Conservation (phyloP, 805 yeast genomes). For the Barnettozyma californica region DNA sequence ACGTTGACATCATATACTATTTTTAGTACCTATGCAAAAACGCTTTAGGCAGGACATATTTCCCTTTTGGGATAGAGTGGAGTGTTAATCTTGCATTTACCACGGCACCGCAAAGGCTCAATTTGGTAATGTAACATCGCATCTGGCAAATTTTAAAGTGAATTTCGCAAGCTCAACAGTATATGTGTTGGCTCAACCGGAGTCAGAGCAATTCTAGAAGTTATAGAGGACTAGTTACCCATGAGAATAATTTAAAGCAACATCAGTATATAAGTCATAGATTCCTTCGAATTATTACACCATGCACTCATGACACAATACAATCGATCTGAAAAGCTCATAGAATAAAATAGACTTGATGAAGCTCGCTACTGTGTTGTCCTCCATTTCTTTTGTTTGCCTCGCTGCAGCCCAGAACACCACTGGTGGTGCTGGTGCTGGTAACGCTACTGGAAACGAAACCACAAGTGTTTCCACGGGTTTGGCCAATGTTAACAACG, state of each 20-base stretch:
- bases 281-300: neutral
- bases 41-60: neutral
- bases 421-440: conserved; percentile 8
- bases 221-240: neutral
- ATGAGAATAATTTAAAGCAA: neutral
- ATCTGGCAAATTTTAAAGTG: neutral
- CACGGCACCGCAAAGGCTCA: neutral
- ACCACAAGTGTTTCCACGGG: conserved; percentile 17
- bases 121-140: neutral
- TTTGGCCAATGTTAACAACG: conserved; percentile 12
- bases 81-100: neutral
- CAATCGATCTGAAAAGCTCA: too few relatives aligned
- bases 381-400: conserved; percentile 5
- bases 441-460: neutral
- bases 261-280: neutral
- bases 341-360: conserved; percentile 1
- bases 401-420: conserved; percentile 6
- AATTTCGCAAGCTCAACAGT: neutral
- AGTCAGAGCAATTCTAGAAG: neutral
- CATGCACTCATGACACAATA: too few relatives aligned
- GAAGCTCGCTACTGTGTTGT: conserved; percentile 7
- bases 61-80: neutral
- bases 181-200: neutral
- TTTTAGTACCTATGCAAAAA: neutral
- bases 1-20: neutral